Percentiles rank a stretch among this genome's conserved stretches.
Conservation (phyloP, 2,329 filamentous ascomycete species). For the Fusarium veterinarium region DNA sequence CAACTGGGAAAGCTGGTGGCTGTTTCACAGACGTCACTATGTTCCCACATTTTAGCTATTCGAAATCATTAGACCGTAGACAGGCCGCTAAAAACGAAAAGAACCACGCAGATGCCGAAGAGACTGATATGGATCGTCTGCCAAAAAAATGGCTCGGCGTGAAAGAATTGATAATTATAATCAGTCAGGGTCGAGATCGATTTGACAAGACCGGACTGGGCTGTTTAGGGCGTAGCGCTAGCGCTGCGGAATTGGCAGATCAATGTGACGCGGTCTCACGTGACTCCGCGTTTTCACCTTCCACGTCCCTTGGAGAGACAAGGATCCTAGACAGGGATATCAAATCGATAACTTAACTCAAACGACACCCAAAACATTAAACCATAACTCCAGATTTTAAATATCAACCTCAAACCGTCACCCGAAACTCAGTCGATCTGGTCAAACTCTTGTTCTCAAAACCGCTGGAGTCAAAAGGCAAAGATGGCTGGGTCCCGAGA, state of each 20-base stretch:
- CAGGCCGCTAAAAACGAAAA: neutral
- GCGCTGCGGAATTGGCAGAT: neutral
- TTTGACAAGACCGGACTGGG: neutral
- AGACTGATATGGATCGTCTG: neutral
- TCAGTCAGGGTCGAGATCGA: neutral
- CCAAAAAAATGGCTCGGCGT: neutral
- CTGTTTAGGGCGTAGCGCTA: neutral
- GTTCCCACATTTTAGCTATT: neutral
- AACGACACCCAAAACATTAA: constrained; percentile 13
- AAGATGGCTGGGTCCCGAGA: constrained; percentile 37
- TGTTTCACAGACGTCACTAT: constrained; percentile 35
- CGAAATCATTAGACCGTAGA: neutral
- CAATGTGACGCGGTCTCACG: constrained; percentile 39
- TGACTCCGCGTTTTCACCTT: constrained; percentile 40
- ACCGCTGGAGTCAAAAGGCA: constrained; percentile 16
- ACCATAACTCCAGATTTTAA: constrained; percentile 17
- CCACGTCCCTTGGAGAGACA: neutral
- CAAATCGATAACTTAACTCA: constrained; percentile 23
- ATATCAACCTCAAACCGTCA: constrained; percentile 35
- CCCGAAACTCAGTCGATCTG: constrained; percentile 37
- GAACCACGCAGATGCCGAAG: neutral
- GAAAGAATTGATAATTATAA: neutral
- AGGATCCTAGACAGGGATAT: constrained; percentile 37
- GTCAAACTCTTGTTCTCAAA: constrained; percentile 13
- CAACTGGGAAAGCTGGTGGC: neutral